Base-by-base conservation (phyloP, 1,284 basidiomycete species). In the Schizophyllum commune region DNA sequence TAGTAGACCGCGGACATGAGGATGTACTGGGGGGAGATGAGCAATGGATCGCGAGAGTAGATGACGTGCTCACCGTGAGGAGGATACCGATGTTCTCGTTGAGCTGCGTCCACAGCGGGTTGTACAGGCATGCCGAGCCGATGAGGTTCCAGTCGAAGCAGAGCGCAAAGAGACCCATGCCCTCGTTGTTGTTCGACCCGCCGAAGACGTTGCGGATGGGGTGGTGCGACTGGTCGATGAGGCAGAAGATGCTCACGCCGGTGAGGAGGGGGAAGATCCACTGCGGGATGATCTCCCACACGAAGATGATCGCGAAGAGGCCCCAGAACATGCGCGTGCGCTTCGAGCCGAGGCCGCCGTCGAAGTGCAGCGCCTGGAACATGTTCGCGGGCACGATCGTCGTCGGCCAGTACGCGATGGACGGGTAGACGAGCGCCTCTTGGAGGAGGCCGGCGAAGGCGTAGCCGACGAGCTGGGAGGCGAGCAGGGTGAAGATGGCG, bases 401-500 rank as follows among this genome's bases (percentile, higher is more conserved):
- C 0, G 66, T 70, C 0, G 84, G 84, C 62, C 83, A 86, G 57
- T 86, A 74, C 68, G 85, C 84, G 66, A 85, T 84, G 3, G 88
- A 88, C 0, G 87, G 88, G 69, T 86, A 85, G 1, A 89, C 76
- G 9, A 88, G 73, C 47, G 57, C 55, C 54, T 62, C 56, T 9
- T 59, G 61, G 32, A 66, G 58, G 52, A 66, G 56, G 22, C 65
- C 65, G 57, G 63, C 65, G 53, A 66, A 63, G 13, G 70, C 69
- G 62, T 72, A 74, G 27, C 71, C 71, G 53, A 74, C 67, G 27
- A 74, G 68, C 64, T 73, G 71, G 7, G 70, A 69, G 21, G 65
- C 61, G 33, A 68, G 60, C 47, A 70, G 63, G 32, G 73, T 75
- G 68, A 76, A 76, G 57, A 76, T 74, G n/a, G 70, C 74, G 55